Conservation (phyloP, 345 rosid genomes). For the Gossypium raimondii region DNA sequence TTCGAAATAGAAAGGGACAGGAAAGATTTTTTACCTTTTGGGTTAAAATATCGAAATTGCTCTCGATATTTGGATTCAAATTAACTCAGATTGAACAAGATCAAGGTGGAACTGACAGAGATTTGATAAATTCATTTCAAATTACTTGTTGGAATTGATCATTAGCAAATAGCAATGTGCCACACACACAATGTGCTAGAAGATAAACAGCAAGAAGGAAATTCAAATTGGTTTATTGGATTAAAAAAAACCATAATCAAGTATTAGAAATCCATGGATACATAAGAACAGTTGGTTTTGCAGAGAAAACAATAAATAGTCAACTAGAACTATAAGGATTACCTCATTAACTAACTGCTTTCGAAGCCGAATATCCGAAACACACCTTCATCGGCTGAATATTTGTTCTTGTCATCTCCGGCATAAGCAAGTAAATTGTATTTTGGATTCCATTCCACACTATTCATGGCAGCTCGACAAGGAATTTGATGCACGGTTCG, state of each 20-base stretch:
- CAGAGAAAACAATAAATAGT: neutral
- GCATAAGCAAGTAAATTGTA: slow-evolving; percentile 91
- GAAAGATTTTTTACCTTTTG: no score
- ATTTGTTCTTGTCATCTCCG: slow-evolving; percentile 95
- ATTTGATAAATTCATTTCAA: no score
- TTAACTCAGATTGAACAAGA: no score
- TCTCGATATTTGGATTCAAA: no score
- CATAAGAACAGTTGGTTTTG: neutral
- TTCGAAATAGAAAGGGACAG: no score
- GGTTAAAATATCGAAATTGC: no score
- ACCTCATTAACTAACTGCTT: slow-evolving; percentile 32
- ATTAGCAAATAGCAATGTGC: no score
- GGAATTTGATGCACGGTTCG: slow-evolving; percentile 88
- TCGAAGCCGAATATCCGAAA: slow-evolving; percentile 92
- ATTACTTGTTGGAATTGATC: no score
- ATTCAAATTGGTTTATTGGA: neutral
- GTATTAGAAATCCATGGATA: neutral
- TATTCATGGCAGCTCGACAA: slow-evolving; percentile 95
- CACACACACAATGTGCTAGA: no score
- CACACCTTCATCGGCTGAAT: slow-evolving; percentile 91
- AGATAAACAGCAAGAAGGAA: neutral
- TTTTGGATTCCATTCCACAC: slow-evolving; percentile 98
- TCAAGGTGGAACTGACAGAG: no score
- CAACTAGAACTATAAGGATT: neutral
- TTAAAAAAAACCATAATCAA: no score